phyloP scores from a whole-genome alignment of 106 monocot species.

The Phalaenopsis aphrodite region DNA sequence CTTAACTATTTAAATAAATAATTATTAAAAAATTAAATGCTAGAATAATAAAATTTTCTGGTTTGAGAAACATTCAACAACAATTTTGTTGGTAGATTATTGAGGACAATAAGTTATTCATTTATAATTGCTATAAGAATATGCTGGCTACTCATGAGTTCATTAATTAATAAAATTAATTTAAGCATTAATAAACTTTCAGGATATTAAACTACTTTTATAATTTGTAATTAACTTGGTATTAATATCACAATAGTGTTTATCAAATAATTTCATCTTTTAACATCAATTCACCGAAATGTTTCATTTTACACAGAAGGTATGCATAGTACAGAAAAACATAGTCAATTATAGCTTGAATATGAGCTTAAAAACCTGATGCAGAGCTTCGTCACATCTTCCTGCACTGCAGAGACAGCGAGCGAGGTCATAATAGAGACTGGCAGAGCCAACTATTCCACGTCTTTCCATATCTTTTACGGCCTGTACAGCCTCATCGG shows the following conservation, averaged over 20 bases:
- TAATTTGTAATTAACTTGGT: background rate
- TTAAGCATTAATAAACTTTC: background rate
- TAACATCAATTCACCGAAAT: background rate
- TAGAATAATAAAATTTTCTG: no score
- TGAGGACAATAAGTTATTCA: background rate
- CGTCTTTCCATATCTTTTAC: constrained; percentile 91
- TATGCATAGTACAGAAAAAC: background rate
- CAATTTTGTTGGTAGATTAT: background rate
- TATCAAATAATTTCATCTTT: background rate
- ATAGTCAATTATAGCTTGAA: background rate
- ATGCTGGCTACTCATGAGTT: no score
- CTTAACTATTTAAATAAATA: no score
- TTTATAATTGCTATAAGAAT: no score
- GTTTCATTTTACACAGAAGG: background rate
- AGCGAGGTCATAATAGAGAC: constrained; percentile 94
- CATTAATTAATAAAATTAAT: no score
- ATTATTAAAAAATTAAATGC: no score
- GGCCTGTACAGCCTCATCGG: constrained; percentile 76
- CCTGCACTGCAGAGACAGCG: constrained; percentile 92
- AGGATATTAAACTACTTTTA: background rate
- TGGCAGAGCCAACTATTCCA: constrained; percentile 87
- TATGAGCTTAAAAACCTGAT: constrained; percentile 40
- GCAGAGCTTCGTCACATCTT: constrained; percentile 86
- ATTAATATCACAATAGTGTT: background rate
- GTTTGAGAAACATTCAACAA: no score